These are phyloP conservation scores for Puccinia polysora DNA, from an alignment of 1,284 basidiomycete species.

Conservation along the genomic window DNA sequence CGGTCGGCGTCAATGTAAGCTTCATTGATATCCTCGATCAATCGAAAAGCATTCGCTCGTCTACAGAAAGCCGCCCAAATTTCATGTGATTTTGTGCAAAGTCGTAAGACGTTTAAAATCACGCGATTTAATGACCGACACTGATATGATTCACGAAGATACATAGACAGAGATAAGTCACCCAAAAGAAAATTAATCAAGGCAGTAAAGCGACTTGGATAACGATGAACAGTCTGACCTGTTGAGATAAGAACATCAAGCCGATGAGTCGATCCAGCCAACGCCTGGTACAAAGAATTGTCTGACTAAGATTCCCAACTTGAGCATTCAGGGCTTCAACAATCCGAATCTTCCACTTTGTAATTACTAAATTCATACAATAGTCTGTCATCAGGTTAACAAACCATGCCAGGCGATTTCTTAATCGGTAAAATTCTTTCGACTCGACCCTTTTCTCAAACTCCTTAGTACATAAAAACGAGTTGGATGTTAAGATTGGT, in stretches of 20 bases:
- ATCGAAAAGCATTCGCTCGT: not conserved
- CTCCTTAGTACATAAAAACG: not conserved
- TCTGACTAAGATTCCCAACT: slow-evolving; percentile 3
- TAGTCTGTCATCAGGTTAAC: slow-evolving; percentile 25
- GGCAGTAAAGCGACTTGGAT: not conserved
- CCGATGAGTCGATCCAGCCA: slow-evolving; percentile 1
- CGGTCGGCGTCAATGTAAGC: not conserved
- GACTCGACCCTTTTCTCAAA: slow-evolving; percentile 15
- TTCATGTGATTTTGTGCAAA: slow-evolving; percentile 1
- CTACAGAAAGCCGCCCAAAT: slow-evolving; percentile 23
- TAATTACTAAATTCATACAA: slow-evolving; percentile 11
- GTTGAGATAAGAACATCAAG: slow-evolving; percentile 19
- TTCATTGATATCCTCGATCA: not conserved
- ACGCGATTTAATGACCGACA: slow-evolving; percentile 4
- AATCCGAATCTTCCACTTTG: slow-evolving; percentile 4
- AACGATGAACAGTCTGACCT: slow-evolving; percentile 1
- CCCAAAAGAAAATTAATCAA: not conserved
- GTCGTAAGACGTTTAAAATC: slow-evolving; percentile 22
- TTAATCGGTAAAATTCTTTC: slow-evolving; percentile 24
- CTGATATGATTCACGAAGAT: not conserved
- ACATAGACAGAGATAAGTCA: not conserved
- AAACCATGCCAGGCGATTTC: slow-evolving; percentile 32
- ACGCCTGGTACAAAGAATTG: not conserved
- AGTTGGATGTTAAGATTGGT: not conserved
- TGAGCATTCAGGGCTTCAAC: not conserved